Conservation (phyloP, 2,329 filamentous ascomycete species). For the Colletotrichum noveboracense region DNA sequence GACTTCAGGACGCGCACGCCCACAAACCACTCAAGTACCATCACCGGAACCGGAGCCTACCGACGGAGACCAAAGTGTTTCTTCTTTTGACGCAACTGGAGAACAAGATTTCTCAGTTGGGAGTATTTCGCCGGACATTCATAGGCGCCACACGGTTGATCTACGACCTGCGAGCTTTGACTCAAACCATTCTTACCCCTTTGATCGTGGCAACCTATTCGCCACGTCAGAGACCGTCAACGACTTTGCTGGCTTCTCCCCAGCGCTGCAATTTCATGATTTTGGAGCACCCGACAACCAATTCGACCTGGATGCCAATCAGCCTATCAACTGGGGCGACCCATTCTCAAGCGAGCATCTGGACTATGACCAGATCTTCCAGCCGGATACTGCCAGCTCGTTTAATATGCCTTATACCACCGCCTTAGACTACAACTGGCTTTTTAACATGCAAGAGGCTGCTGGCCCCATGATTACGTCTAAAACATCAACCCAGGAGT, state of each 20-base stretch:
- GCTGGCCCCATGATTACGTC: slow-evolving; percentile 5
- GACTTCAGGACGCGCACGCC: background rate
- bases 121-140: background rate
- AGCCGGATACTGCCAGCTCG: slow-evolving; percentile 65
- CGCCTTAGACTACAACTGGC: slow-evolving; percentile 66
- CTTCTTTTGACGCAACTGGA: background rate
- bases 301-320: background rate
- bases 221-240: background rate
- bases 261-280: background rate
- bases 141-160: background rate
- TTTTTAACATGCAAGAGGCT: slow-evolving; percentile 55
- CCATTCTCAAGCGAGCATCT: slow-evolving; percentile 14
- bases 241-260: slow-evolving; percentile 2
- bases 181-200: background rate
- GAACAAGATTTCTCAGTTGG: background rate
- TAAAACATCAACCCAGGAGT: background rate
- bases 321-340: background rate
- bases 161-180: background rate
- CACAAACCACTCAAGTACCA: slow-evolving; percentile 9
- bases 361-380: slow-evolving; percentile 59
- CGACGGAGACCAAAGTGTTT: background rate
- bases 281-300: background rate
- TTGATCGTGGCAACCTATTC: background rate
- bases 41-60: slow-evolving; percentile 4
- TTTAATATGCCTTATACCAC: slow-evolving; percentile 72